Conservation (phyloP, 75 land plant species). For the Ceratopteris richardii region DNA sequence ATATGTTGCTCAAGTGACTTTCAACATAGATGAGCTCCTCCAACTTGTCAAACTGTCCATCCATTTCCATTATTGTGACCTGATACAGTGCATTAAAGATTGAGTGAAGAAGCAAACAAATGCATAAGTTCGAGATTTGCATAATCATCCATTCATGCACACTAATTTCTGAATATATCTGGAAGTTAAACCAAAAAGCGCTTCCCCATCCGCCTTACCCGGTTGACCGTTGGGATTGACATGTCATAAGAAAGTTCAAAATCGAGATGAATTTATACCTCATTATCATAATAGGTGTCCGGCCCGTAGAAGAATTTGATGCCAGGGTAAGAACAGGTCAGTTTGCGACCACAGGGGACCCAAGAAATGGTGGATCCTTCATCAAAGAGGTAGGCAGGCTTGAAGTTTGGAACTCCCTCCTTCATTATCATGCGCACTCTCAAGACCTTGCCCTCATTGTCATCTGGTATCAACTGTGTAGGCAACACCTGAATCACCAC, state of each 20-base stretch:
- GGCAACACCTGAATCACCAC: conserved; percentile 34
- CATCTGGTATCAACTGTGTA: conserved; percentile 34
- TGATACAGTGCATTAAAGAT: too few species aligned
- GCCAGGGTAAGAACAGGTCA: conserved; percentile 38
- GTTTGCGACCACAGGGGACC: conserved; percentile 42
- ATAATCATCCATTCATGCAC: too few species aligned
- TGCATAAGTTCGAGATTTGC: neutral
- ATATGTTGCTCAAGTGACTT: conserved; percentile 38
- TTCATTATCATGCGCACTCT: conserved; percentile 40
- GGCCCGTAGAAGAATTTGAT: conserved; percentile 42
- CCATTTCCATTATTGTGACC: conserved; percentile 38
- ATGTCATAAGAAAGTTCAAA: too few species aligned
- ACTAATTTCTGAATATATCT: too few species aligned
- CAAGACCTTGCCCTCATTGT: conserved; percentile 30
- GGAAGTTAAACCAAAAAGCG: too few species aligned
- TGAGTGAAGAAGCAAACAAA: neutral
- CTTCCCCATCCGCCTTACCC: too few species aligned
- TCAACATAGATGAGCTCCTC: conserved; percentile 44
- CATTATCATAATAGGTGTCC: conserved; percentile 31
- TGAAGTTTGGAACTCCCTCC: conserved; percentile 27
- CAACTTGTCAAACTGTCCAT: conserved; percentile 37
- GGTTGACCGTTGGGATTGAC: too few species aligned
- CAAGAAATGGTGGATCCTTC: conserved; percentile 45
- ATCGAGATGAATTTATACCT: too few species aligned
- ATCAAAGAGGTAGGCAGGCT: conserved; percentile 34